phyloP scores from a whole-genome alignment of 2,329 filamentous ascomycete species.

The Ophiognomonia clavigignenti-juglandacearum region DNA sequence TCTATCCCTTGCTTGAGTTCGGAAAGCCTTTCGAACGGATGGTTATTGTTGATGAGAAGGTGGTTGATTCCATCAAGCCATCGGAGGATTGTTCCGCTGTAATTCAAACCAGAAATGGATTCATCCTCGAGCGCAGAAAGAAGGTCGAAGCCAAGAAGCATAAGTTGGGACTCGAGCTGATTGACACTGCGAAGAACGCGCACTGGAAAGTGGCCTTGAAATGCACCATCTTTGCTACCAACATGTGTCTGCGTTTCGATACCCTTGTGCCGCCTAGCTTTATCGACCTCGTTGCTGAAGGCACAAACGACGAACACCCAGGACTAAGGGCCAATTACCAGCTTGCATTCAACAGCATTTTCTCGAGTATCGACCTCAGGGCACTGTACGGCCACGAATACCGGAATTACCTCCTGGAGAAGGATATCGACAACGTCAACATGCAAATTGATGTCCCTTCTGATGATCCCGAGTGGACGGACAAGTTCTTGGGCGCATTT shows the following conservation, averaged over 20 bases:
- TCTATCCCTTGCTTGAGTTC: constrained; percentile 88
- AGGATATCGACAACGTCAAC: constrained; percentile 73
- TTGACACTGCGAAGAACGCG: constrained; percentile 68
- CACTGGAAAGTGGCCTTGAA: constrained; percentile 96
- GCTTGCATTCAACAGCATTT: constrained; percentile 69
- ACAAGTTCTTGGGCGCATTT: constrained; percentile 73
- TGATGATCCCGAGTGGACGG: constrained; percentile 75
- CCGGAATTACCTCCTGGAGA: constrained; percentile 77
- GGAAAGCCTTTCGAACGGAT: constrained; percentile 82
- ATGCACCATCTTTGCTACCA: constrained; percentile 85
- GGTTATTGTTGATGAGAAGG: constrained; percentile 70
- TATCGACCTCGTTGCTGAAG: constrained; percentile 74
- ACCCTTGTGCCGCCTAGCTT: constrained; percentile 76
- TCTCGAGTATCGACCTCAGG: constrained; percentile 82
- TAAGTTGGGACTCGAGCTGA: constrained; percentile 73
- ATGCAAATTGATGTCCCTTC: constrained; percentile 66
- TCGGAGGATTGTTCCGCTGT: constrained; percentile 54
- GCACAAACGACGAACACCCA: constrained; percentile 87
- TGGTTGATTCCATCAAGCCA: constrained; percentile 69
- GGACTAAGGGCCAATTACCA: constrained; percentile 77
- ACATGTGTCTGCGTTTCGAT: constrained; percentile 87
- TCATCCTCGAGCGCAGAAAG: constrained; percentile 68
- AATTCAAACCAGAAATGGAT: constrained; percentile 64
- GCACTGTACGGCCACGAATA: constrained; percentile 84
- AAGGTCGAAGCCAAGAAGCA: constrained; percentile 82